Evolutionary conservation across 805 yeast genomes (phyloP).

Genomic region (Candida stauntonica): DNA sequence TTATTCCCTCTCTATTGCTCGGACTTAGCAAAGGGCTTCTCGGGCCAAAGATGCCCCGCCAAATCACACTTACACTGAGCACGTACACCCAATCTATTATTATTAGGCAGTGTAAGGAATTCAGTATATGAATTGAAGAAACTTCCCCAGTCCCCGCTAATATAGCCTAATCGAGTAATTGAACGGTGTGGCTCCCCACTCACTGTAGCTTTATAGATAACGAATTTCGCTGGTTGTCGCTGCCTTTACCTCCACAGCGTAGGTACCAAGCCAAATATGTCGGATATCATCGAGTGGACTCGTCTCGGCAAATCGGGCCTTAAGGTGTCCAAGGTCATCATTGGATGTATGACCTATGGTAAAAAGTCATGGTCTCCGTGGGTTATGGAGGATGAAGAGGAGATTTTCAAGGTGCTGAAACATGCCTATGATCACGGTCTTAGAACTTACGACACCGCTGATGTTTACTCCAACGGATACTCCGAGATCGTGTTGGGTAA

Average conservation of each 20-base stretch:
- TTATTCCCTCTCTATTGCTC: too few species aligned
- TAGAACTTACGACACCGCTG: slow-evolving; percentile 50
- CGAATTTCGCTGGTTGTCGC: too few species aligned
- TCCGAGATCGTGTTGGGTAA: slow-evolving; percentile 50
- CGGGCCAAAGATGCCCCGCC: too few species aligned
- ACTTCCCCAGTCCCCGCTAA: too few species aligned
- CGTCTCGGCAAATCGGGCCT: slow-evolving; percentile 43
- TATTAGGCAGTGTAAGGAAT: too few species aligned
- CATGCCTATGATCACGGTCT: slow-evolving; percentile 43
- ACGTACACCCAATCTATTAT: too few species aligned
- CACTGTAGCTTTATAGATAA: background rate
- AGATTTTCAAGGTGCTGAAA: slow-evolving; percentile 40
- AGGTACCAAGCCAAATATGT: background rate
- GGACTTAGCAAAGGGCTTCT: too few species aligned
- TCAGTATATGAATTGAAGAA: too few species aligned
- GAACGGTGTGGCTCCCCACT: too few species aligned
- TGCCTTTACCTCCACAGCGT: too few species aligned
- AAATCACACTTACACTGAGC: too few species aligned
- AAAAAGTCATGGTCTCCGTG: slow-evolving; percentile 38
- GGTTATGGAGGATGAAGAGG: slow-evolving; percentile 45
- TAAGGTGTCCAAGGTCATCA: slow-evolving; percentile 43
- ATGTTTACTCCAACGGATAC: slow-evolving; percentile 42
- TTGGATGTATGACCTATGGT: slow-evolving; percentile 56
- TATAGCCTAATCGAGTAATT: too few species aligned
- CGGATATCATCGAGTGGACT: slow-evolving; percentile 13